phyloP scores from a whole-genome alignment of 108 stramenopile genomes.

The Craspedostauros australis region DNA sequence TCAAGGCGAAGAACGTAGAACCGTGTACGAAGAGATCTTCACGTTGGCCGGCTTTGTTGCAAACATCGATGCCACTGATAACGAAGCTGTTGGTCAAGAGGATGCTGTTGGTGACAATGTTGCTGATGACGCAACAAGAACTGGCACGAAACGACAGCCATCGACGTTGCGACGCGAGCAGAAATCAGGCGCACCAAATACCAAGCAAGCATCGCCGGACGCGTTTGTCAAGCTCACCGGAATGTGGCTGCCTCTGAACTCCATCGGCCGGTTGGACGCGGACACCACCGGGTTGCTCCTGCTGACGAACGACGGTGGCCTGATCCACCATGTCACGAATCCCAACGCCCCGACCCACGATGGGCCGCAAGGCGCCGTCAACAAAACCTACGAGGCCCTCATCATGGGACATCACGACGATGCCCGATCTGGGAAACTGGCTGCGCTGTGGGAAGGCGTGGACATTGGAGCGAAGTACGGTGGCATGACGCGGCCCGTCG shows the following conservation, averaged over 20 bases:
- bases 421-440: constrained; percentile 9
- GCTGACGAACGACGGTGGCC: constrained; percentile 62
- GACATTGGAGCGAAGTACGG: constrained; percentile 52
- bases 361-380: neutral
- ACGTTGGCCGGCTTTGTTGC: constrained; percentile 42
- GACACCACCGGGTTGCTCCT: constrained; percentile 64
- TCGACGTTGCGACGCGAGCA: no score
- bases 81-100: no score
- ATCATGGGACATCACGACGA: constrained; percentile 57
- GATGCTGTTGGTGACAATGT: no score
- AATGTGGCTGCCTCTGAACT: no score
- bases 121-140: no score
- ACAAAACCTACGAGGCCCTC: constrained; percentile 59
- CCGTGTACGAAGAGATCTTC: constrained; percentile 55
- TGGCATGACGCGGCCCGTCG: constrained; percentile 32
- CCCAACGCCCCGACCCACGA: constrained; percentile 22
- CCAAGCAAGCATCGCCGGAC: no score
- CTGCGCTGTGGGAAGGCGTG: constrained; percentile 22
- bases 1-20: constrained; percentile 14
- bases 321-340: constrained; percentile 65
- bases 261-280: constrained; percentile 61
- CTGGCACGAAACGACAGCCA: no score
- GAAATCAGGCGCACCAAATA: no score
- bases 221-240: no score
- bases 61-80: no score